phyloP scores from a whole-genome alignment of 768 basidiomycete species.

The Dendrothele bispora region DNA sequence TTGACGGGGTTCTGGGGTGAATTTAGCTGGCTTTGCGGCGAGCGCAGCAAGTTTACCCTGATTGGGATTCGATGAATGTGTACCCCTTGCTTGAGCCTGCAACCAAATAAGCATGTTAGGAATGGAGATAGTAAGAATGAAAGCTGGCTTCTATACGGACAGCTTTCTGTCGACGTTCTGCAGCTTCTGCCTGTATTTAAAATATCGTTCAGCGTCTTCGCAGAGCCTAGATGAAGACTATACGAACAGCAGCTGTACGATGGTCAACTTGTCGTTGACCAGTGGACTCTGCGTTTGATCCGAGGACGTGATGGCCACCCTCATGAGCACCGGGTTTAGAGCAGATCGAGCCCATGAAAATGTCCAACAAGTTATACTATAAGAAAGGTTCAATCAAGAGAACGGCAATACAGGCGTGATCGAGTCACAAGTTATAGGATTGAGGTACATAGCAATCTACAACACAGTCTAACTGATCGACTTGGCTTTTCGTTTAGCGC shows the following conservation, averaged over 20 bases:
- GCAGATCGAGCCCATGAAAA: conserved; percentile 56
- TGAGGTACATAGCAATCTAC: too few species aligned
- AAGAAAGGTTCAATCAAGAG: too few species aligned
- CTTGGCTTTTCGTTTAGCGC: conserved; percentile 28
- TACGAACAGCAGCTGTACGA: conserved; percentile 45
- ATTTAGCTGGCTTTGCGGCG: conserved; percentile 33
- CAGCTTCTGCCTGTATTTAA: conserved; percentile 47
- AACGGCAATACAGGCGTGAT: too few species aligned
- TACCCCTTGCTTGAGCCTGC: conserved; percentile 45
- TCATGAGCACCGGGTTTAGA: conserved; percentile 48
- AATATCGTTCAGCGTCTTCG: background rate
- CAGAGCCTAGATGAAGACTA: background rate
- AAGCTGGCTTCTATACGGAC: too few species aligned
- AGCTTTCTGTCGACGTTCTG: conserved; percentile 57
- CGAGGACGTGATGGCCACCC: conserved; percentile 50
- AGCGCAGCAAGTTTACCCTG: conserved; percentile 46
- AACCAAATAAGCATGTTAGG: conserved; percentile 13
- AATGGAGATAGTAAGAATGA: conserved; percentile 8
- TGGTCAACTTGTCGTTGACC: conserved; percentile 35
- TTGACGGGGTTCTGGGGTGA: conserved; percentile 31
- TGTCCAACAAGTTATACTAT: background rate
- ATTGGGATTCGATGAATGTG: conserved; percentile 44
- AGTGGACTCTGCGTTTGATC: conserved; percentile 31
- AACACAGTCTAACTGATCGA: too few species aligned
- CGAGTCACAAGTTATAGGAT: too few species aligned